phyloP scores from a whole-genome alignment of 2,329 filamentous ascomycete species.

The Fusarium bactridioides region DNA sequence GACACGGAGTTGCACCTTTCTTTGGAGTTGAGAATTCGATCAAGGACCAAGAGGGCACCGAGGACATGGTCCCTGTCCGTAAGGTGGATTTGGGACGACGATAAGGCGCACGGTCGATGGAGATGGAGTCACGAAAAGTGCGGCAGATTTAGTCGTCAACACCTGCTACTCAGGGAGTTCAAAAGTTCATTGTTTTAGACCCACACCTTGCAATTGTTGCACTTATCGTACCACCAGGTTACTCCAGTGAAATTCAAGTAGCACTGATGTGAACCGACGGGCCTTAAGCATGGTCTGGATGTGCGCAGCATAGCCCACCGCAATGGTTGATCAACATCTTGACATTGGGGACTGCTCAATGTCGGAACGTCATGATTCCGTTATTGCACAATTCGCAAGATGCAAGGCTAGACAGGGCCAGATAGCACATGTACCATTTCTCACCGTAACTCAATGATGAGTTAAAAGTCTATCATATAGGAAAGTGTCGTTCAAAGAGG shows the following conservation, averaged over 20 bases:
- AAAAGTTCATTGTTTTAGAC: conserved; percentile 19
- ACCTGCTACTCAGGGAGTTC: background rate
- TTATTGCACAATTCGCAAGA: background rate
- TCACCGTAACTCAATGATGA: background rate
- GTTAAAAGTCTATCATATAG: background rate
- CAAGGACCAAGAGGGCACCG: conserved; percentile 41
- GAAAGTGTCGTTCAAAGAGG: background rate
- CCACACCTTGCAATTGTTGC: background rate
- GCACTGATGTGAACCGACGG: background rate
- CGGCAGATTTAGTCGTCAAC: background rate
- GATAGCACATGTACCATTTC: background rate
- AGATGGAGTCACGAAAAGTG: background rate
- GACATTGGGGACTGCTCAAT: background rate
- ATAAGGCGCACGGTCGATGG: background rate
- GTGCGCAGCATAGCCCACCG: background rate
- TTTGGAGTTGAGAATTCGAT: conserved; percentile 56
- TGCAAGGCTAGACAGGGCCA: background rate
- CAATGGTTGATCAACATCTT: background rate
- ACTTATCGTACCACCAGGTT: background rate
- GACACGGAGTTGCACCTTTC: conserved; percentile 72
- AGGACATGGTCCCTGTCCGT: conserved; percentile 61
- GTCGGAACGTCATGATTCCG: background rate
- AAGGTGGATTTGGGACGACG: conserved; percentile 61
- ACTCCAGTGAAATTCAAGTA: background rate
- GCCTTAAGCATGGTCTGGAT: background rate